These are phyloP conservation scores for Nyctanthes arbortristis DNA, from an alignment of 257 asterid species.

Conservation along the genomic window DNA sequence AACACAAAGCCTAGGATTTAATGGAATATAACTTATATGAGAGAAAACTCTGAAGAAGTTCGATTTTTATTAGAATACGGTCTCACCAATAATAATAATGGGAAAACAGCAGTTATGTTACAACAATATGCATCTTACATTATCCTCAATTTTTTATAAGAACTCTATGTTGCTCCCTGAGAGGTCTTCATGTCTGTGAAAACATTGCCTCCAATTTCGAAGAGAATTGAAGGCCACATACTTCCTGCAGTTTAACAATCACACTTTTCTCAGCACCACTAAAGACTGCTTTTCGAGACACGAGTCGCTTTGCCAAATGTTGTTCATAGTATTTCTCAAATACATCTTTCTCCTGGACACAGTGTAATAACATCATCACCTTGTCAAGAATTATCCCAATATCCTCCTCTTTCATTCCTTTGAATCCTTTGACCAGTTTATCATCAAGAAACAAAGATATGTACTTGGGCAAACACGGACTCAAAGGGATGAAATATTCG, in stretches of 20 bases:
- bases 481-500: constrained; percentile 78
- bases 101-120: no score
- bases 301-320: constrained; percentile 84
- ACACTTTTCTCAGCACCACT: constrained; percentile 90
- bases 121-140: no score
- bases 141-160: no score
- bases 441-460: constrained; percentile 84
- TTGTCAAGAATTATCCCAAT: constrained; percentile 76
- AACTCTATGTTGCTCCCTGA: constrained; percentile 86
- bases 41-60: no score
- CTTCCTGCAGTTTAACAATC: constrained; percentile 82
- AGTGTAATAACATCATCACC: no score
- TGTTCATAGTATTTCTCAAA: no score
- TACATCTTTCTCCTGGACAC: no score
- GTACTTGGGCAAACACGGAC: constrained; percentile 84
- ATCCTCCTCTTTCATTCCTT: constrained; percentile 90
- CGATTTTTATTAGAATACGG: no score
- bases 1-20: no score
- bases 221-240: constrained; percentile 87
- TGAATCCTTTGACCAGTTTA: constrained; percentile 76
- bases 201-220: constrained; percentile 92
- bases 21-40: no score
- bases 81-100: constrained; percentile 68
- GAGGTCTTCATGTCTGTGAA: constrained; percentile 93
- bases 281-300: constrained; percentile 77